Evolutionary conservation across 805 yeast genomes (phyloP).

Genomic region (Saccharomycodes ludwigii): DNA sequence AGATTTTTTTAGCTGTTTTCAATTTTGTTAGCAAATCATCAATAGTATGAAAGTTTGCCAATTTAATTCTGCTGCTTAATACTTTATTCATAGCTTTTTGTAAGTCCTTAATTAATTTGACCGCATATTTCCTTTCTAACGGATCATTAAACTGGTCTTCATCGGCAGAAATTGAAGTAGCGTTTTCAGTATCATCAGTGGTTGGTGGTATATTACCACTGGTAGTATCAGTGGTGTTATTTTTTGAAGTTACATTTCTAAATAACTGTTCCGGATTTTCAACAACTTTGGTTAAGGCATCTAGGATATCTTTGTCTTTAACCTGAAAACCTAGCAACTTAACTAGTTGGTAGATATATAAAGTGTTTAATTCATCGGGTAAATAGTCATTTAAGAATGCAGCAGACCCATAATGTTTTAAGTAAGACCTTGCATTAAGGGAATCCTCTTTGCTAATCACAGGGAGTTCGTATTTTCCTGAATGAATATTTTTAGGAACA

Average conservation of each 20-base stretch:
- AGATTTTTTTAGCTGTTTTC: conserved; percentile 40
- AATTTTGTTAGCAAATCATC: conserved; percentile 47
- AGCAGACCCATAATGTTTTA: conserved; percentile 49
- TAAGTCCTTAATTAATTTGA: conserved; percentile 37
- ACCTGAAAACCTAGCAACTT: conserved; percentile 50
- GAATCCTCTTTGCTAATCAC: conserved; percentile 30
- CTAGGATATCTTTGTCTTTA: conserved; percentile 25
- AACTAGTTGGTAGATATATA: conserved; percentile 44
- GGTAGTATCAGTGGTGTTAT: conserved; percentile 2
- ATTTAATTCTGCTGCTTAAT: conserved; percentile 38
- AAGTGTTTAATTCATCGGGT: conserved; percentile 46
- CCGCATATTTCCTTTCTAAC: conserved; percentile 32
- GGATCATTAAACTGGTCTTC: conserved; percentile 21
- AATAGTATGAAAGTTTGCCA: conserved; percentile 41
- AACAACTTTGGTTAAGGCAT: conserved; percentile 15
- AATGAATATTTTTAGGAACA: conserved; percentile 15
- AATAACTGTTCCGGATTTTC: conserved; percentile 9
- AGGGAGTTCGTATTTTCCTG: conserved; percentile 25
- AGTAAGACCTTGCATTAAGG: conserved; percentile 34
- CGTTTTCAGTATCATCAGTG: conserved; percentile 10
- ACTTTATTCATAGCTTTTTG: conserved; percentile 58
- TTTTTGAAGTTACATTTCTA: background rate
- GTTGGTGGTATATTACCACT: conserved; percentile 15
- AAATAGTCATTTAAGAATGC: conserved; percentile 49
- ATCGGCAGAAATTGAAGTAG: conserved; percentile 10